phyloP scores from a whole-genome alignment of 768 basidiomycete genomes.

The Leccinum ochraceum region DNA sequence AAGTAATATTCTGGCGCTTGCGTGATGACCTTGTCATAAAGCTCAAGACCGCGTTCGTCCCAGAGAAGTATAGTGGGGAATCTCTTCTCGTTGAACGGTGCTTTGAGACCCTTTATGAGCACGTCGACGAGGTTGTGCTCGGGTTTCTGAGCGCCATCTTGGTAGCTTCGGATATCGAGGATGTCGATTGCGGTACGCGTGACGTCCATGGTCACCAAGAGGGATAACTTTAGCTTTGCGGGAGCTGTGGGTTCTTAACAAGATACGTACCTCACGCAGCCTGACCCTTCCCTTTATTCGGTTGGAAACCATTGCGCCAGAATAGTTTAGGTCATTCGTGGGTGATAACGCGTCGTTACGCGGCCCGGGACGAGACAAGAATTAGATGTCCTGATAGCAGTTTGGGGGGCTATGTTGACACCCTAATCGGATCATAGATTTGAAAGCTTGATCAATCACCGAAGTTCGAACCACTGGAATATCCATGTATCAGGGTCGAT shows the following conservation, averaged over 20 bases:
- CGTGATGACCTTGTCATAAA: constrained; percentile 86
- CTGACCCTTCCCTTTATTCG: background rate
- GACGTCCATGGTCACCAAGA: constrained; percentile 18
- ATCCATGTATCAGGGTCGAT: too few relatives aligned
- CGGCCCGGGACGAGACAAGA: too few relatives aligned
- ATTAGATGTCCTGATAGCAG: too few relatives aligned
- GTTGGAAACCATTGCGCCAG: too few relatives aligned
- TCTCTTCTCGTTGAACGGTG: constrained; percentile 54
- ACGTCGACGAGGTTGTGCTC: constrained; percentile 42
- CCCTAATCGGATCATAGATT: too few relatives aligned
- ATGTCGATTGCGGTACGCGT: constrained; percentile 17
- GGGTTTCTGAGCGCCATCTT: constrained; percentile 3
- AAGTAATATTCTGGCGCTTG: constrained; percentile 84
- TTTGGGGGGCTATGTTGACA: too few relatives aligned
- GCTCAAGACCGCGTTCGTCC: constrained; percentile 80
- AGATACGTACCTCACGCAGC: background rate
- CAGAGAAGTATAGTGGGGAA: constrained; percentile 88
- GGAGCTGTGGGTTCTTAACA: background rate
- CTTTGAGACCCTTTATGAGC: constrained; percentile 56
- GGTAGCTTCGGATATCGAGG: constrained; percentile 24
- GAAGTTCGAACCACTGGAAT: too few relatives aligned
- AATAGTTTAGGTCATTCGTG: too few relatives aligned
- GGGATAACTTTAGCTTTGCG: background rate
- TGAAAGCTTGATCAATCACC: too few relatives aligned
- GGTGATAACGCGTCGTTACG: too few relatives aligned